Base-by-base conservation (phyloP, 2,329 filamentous ascomycete species). In the Fusarium marasasianum region DNA sequence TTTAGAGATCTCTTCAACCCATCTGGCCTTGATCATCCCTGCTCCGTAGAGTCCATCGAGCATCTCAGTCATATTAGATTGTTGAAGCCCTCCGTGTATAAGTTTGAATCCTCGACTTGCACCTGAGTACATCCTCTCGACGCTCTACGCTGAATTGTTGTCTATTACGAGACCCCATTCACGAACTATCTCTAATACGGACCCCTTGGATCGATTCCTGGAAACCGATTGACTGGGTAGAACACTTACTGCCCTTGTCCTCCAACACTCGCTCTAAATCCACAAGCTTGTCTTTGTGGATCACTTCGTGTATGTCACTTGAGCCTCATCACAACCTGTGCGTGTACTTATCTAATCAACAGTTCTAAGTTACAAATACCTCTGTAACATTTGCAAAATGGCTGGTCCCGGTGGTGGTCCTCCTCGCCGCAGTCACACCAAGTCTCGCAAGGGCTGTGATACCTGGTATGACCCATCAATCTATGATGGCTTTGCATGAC, bases 361-460 rank as follows among this genome's bases (percentile, higher is more conserved):
- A 81, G 78, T 67, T 78, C 76, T 75, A 69, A 71, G 15, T 41
- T n/a, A 76, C 78, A 76, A 71, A 69, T 81, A 78, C 83, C 83
- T 79, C 80, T 81, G 74, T 73, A 59, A 66, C 26, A 66, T 67
- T 74, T 76, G 44, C 75, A 82, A 83, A 88, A 98, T 98, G 95
- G 94, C 95, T 86, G 94, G 95, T 85, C 94, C 94, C 81, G 95
- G 95, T 85, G 95, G 95, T 88, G 96, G 96, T 87, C 95, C 96
- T 83, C 95, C 96, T 82, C 89, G 90, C 82, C 87, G 90, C 84
- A 91, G 96, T 87, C 96, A 99, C 87, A 99, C 96, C 82, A 99
- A 99, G 87, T 98, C 96, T 79, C 92, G 96, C 81, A 98, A 98
- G 86, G 96, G 96, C 73, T 99, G 96, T 89, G 96, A 97, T 80